These are phyloP conservation scores for Apiospora aurea DNA, from an alignment of 2,329 filamentous ascomycete species.

Conservation along the genomic window DNA sequence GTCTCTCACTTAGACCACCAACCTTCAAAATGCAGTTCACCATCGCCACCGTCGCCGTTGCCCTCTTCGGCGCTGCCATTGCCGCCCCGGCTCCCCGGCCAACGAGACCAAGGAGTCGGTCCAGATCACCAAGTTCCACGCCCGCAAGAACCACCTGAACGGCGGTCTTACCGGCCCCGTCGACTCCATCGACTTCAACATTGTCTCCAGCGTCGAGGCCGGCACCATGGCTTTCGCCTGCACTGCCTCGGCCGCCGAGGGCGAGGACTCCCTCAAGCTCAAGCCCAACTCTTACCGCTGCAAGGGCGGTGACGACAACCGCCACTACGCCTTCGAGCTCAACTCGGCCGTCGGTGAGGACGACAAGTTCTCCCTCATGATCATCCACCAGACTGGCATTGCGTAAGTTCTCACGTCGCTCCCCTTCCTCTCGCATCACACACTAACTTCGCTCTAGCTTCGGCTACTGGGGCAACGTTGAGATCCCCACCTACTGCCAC, in stretches of 20 bases:
- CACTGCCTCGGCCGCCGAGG: not conserved
- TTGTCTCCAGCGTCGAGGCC: not conserved
- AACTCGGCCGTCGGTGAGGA: not conserved
- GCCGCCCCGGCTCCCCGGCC: constrained; percentile 12
- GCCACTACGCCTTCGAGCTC: not conserved
- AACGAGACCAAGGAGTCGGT: constrained; percentile 1
- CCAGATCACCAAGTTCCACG: not conserved
- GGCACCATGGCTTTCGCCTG: constrained; percentile 2
- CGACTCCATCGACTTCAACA: not conserved
- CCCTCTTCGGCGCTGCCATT: not conserved
- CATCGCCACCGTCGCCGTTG: not conserved
- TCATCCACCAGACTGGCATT: not conserved
- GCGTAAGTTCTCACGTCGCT: not conserved
- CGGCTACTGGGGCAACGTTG: not conserved
- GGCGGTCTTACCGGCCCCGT: not conserved
- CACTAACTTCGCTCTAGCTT: not conserved
- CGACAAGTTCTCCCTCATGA: not conserved
- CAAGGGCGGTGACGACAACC: constrained; percentile 4
- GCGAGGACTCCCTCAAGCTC: not conserved
- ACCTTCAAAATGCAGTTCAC: constrained; percentile 15
- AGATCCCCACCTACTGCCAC: constrained; percentile 13
- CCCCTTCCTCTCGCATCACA: not conserved
- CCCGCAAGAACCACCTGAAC: not conserved
- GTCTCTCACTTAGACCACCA: not conserved
- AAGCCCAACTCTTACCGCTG: constrained; percentile 1